Conservation (phyloP, 2,329 filamentous ascomycete species). For the Hymenoscyphus occultus region DNA sequence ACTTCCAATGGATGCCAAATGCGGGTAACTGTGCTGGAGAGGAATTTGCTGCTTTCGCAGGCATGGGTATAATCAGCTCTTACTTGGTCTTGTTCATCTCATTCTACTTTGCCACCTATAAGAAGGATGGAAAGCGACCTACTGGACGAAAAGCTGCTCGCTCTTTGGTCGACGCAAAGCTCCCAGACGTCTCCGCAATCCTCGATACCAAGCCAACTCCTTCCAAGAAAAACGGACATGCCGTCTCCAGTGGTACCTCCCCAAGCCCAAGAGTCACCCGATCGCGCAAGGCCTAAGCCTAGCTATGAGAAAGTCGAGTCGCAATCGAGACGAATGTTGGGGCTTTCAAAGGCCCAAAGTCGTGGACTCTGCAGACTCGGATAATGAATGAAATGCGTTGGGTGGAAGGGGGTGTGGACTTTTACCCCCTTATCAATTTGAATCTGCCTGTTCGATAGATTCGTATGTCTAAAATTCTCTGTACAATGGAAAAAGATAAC, state of each 20-base stretch:
- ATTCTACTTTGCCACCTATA: conserved; percentile 97
- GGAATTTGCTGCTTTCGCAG: conserved; percentile 92
- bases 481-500: conserved; percentile 7
- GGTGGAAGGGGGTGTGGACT: background rate
- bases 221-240: conserved; percentile 41
- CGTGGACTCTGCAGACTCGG: background rate
- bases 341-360: background rate
- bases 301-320: background rate
- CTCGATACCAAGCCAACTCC: conserved; percentile 45
- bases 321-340: background rate
- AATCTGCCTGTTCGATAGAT: conserved; percentile 5
- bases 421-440: background rate
- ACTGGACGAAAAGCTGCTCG: conserved; percentile 73
- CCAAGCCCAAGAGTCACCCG: conserved; percentile 31
- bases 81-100: conserved; percentile 98
- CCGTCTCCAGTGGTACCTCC: conserved; percentile 40
- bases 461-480: conserved; percentile 1
- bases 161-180: conserved; percentile 43
- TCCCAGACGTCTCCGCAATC: conserved; percentile 36
- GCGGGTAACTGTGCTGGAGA: conserved; percentile 85
- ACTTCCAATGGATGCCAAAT: conserved; percentile 83
- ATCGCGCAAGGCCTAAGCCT: conserved; percentile 37
- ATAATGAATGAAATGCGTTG: conserved; percentile 7
- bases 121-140: conserved; percentile 75
- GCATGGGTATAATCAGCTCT: conserved; percentile 86